Evolutionary conservation across 768 basidiomycete species (phyloP), one percentile per base, ranked within the genome.

Genomic region (Cyclocybe cylindracea): DNA sequence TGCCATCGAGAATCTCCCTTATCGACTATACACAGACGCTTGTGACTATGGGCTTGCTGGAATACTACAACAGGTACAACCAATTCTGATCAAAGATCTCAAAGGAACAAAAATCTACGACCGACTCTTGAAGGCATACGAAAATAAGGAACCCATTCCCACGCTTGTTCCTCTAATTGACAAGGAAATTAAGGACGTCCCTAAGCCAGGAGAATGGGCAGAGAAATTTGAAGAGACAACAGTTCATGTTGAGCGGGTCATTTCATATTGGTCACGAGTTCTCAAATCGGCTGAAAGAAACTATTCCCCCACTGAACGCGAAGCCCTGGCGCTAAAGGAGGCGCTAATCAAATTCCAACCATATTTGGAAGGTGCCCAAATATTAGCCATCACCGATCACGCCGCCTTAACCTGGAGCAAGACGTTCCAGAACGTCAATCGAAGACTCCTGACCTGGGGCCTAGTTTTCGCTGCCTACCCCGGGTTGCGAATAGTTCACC

Each of bases 1-100:
- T 48, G 60, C 72, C 0, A 62, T 61, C 0, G 50, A 49, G 7
- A 65, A 67, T 0, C 16, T 19, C 33, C 69, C 68, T 0, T 76
- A 74, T 48, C 55, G 67, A 8, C 46, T 76, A 0, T 75, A 75
- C 40, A 66, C 70, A 0, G 71, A 76, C 42, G 66, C 67, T 0
- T 70, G 58, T 24, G 69, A 71, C 39, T 67, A 55, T 43, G 70
- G 56, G 0, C 39, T 71, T 0, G 70, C 57, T 0, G 62, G 57
- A 0, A 67, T 60, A 14, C 35, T 3, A 13, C 24, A 66, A 36
- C 63, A 67, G 51, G 63, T 64, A 1, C 66, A 69, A 43, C 55
- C 53, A 1, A 62, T 67, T 0, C 2, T 2, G 10, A 48, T 65
- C 7, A 32, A 31, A n/a, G 64, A 68, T 45, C 39, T 66, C 6